Conservation (phyloP, 306 rosid species). For the Lagenaria siceraria region DNA sequence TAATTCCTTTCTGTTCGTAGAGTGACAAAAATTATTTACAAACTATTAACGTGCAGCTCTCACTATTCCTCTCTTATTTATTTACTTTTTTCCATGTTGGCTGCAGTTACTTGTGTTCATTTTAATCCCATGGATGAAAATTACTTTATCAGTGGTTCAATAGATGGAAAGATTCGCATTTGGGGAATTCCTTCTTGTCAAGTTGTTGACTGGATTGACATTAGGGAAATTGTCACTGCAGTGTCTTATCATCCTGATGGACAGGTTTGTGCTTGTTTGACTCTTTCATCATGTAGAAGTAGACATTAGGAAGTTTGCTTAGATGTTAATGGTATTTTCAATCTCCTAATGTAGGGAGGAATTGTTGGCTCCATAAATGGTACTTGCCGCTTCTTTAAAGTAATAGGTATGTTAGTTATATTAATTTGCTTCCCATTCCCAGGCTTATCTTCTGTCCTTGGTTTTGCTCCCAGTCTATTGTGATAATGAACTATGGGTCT, state of each 20-base stretch:
- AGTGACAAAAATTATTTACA: background rate
- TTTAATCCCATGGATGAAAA: slow-evolving; percentile 86
- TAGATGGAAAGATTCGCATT: slow-evolving; percentile 95
- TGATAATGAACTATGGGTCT: background rate
- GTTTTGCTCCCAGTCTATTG: background rate
- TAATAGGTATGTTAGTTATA: slow-evolving; percentile 47
- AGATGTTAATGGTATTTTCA: slow-evolving; percentile 7
- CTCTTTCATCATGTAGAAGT: slow-evolving; percentile 12
- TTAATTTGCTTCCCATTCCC: background rate
- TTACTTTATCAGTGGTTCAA: slow-evolving; percentile 90
- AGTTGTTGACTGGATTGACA: slow-evolving; percentile 80
- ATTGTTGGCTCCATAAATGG: slow-evolving; percentile 76
- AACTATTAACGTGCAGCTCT: background rate
- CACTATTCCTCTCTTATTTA: slow-evolving; percentile 5
- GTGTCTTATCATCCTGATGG: slow-evolving; percentile 94
- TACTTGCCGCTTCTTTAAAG: slow-evolving; percentile 55
- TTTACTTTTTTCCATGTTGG: slow-evolving; percentile 16
- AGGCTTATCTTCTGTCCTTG: background rate
- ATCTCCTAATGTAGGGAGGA: slow-evolving; percentile 47
- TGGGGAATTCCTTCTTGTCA: slow-evolving; percentile 66
- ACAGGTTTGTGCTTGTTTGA: slow-evolving; percentile 37
- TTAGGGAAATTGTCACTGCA: slow-evolving; percentile 71
- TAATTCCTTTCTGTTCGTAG: background rate
- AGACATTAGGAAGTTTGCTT: background rate
- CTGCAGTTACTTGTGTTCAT: slow-evolving; percentile 79